Evolutionary conservation across 352 stramenopile species (phyloP).

Genomic region (Discostella stelligera): DNA sequence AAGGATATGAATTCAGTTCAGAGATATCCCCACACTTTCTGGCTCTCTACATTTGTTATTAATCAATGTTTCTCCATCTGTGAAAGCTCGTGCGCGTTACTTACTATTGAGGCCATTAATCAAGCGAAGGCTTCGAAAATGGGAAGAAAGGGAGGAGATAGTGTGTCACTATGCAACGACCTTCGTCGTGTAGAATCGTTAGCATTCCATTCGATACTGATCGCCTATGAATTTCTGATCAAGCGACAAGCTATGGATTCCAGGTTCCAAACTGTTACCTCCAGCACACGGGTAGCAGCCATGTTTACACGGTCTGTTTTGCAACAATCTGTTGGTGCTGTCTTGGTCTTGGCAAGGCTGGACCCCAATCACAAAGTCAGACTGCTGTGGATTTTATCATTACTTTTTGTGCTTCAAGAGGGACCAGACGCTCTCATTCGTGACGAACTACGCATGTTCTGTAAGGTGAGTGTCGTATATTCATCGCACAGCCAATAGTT

Average conservation of each 20-base stretch:
- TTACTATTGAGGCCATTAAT: slow-evolving; percentile 69
- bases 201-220: slow-evolving; percentile 68
- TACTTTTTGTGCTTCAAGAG: slow-evolving; percentile 81
- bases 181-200: slow-evolving; percentile 76
- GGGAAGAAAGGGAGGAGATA: slow-evolving; percentile 36
- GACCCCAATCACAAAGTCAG: slow-evolving; percentile 75
- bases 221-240: slow-evolving; percentile 74
- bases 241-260: slow-evolving; percentile 76
- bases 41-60: slow-evolving; percentile 71
- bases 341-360: slow-evolving; percentile 66
- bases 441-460: slow-evolving; percentile 60
- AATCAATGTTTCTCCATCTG: slow-evolving; percentile 75
- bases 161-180: slow-evolving; percentile 56
- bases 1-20: slow-evolving; percentile 41
- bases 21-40: slow-evolving; percentile 64
- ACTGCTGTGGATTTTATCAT: slow-evolving; percentile 70
- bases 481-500: background rate
- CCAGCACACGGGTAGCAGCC: slow-evolving; percentile 61
- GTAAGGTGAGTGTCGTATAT: slow-evolving; percentile 49
- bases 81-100: slow-evolving; percentile 62
- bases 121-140: slow-evolving; percentile 37
- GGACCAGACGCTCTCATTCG: slow-evolving; percentile 67
- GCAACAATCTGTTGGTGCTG: slow-evolving; percentile 55
- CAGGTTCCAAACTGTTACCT: slow-evolving; percentile 67
- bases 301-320: slow-evolving; percentile 63